Percentiles rank a stretch among this genome's conserved stretches.
Conservation (phyloP, 371 early-diverging fungal genomes). For the Globomyces sp. region DNA sequence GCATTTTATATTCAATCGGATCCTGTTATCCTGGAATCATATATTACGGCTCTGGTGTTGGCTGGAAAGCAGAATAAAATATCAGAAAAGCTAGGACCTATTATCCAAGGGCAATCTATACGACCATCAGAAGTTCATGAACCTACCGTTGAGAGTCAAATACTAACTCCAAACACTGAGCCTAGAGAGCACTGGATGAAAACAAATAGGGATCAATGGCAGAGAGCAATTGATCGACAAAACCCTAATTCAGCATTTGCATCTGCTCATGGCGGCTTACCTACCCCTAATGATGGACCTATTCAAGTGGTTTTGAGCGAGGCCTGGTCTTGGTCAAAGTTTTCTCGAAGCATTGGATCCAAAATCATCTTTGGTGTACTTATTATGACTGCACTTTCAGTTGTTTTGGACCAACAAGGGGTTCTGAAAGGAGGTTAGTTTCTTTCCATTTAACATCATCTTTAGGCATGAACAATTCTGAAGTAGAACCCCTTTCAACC, state of each 20-base stretch:
- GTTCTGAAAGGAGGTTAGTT: conserved; percentile 43
- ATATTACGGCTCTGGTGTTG: conserved; percentile 37
- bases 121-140: not conserved
- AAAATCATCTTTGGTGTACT: conserved; percentile 40
- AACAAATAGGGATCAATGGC: conserved; percentile 11
- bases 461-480: conserved; percentile 32
- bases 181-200: not conserved
- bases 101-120: conserved; percentile 8
- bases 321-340: conserved; percentile 55
- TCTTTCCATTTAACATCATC: not conserved
- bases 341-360: conserved; percentile 39
- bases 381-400: conserved; percentile 50
- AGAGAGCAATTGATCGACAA: conserved; percentile 4
- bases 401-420: conserved; percentile 52
- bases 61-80: conserved; percentile 35
- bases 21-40: conserved; percentile 32
- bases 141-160: not conserved
- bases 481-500: conserved; percentile 51
- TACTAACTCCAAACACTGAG: not conserved
- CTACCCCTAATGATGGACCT: conserved; percentile 24
- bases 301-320: conserved; percentile 51
- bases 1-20: conserved; percentile 35
- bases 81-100: conserved; percentile 17
- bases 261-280: not conserved
- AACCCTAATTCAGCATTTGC: not conserved